These are phyloP conservation scores for Phaffomyces antillensis DNA, from an alignment of 805 yeast genomes.

Conservation along the genomic window DNA sequence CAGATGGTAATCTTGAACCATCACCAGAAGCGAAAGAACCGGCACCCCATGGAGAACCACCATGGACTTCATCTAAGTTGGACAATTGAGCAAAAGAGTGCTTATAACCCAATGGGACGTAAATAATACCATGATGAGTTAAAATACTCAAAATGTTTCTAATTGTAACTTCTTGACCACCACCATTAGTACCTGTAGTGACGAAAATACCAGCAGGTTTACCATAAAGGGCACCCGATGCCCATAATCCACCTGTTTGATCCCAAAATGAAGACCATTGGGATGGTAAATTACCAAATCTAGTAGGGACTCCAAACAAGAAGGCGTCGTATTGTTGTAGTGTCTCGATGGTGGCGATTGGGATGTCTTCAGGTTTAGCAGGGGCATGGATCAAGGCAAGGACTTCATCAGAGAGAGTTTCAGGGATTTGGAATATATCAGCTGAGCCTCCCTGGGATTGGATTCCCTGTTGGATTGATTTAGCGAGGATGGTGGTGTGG, in stretches of 20 bases:
- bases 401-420: constrained; percentile 62
- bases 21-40: constrained; percentile 71
- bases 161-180: constrained; percentile 74
- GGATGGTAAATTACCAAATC: constrained; percentile 70
- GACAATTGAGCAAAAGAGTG: constrained; percentile 48
- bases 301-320: constrained; percentile 73
- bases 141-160: constrained; percentile 50
- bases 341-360: constrained; percentile 50
- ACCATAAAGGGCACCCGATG: constrained; percentile 58
- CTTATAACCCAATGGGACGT: constrained; percentile 70
- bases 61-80: constrained; percentile 61
- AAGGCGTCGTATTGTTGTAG: constrained; percentile 63
- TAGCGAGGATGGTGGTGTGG: constrained; percentile 65
- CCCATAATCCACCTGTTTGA: constrained; percentile 72
- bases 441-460: constrained; percentile 61
- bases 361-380: constrained; percentile 41
- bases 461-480: constrained; percentile 61
- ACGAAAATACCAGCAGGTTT: constrained; percentile 70
- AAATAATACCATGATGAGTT: constrained; percentile 72
- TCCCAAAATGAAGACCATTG: constrained; percentile 77
- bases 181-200: constrained; percentile 66
- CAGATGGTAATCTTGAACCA: constrained; percentile 64
- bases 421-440: constrained; percentile 72
- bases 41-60: constrained; percentile 85
- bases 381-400: constrained; percentile 62